A percentile compares a stretch with the other conserved stretches of the same genome.
Evolutionary conservation across 1,284 basidiomycete genomes (phyloP).

Genomic region (Cutaneotrichosporon daszewskae): DNA sequence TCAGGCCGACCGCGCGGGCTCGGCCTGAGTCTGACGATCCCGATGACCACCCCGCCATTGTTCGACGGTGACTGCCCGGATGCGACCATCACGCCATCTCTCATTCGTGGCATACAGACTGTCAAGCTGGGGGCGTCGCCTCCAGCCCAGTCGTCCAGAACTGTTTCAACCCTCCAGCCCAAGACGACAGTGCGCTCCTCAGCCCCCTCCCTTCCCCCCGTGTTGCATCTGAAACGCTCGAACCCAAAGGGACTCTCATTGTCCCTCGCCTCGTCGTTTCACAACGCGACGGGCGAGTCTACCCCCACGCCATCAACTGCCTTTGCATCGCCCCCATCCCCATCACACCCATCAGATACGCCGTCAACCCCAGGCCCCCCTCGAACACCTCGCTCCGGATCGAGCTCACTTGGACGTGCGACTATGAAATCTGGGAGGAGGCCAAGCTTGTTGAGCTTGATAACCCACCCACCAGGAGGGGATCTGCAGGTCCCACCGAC

Average conservation of each 20-base stretch:
- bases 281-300: slow-evolving; percentile 11
- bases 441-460: slow-evolving; percentile 35
- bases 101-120: slow-evolving; percentile 9
- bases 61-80: background rate
- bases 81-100: slow-evolving; percentile 2
- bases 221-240: slow-evolving; percentile 26
- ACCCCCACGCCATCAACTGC: background rate
- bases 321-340: background rate
- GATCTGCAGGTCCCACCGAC: slow-evolving; percentile 25
- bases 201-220: slow-evolving; percentile 17
- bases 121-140: slow-evolving; percentile 9
- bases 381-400: slow-evolving; percentile 1
- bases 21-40: background rate
- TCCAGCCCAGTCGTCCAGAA: slow-evolving; percentile 3
- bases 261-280: slow-evolving; percentile 22
- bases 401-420: background rate
- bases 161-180: too few species aligned
- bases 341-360: slow-evolving; percentile 17
- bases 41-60: background rate
- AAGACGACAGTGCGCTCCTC: background rate
- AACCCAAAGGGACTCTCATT: slow-evolving; percentile 39
- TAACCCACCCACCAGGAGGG: slow-evolving; percentile 28
- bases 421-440: slow-evolving; percentile 16
- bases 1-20: background rate
- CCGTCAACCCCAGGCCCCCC: slow-evolving; percentile 30